Base-by-base conservation (phyloP, 2,329 filamentous ascomycete species). In the Pyrenophora teres region DNA sequence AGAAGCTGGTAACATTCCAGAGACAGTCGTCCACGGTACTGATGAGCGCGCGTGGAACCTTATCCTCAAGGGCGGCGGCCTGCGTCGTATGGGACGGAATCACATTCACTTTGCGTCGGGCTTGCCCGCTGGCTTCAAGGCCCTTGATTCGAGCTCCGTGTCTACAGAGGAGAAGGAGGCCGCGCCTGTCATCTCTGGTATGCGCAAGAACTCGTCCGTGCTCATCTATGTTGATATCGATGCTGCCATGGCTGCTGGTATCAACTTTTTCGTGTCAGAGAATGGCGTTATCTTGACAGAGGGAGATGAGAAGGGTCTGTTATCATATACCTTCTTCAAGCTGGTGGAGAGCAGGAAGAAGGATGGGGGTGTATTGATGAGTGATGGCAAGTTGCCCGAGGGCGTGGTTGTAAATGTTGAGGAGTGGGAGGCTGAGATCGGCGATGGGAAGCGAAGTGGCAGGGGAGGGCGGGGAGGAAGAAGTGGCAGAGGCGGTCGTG, bases 61-160 rank as follows among this genome's bases (percentile, higher is more conserved):
- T 9, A 97, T 99, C 54, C 73, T 92, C 9, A 79, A 80, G n/a
- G 80, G 83, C 0, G 92, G 92, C 4, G 92, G 93, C 0, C 76
- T 99, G 52, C 86, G 84, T 62, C 82, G 81, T 52, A 97, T 97
- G 94, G 80, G 79, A 0, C 77, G 94, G 46, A 95, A 89, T 57
- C 93, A 97, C 68, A 87, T 97, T 23, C 94, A 99, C 75, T 96
- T 94, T 70, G 89, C 90, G 2, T 84, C 85, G 5, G 91, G 90
- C 0, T 77, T 92, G 10, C 86, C 89, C 4, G 64, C 65, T 4
- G 76, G 75, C 0, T 78, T 80, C 62, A 70, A 60, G 27, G 30
- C 55, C 4, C 48, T 64, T 3, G 31, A 40, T 35, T 21, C 55
- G 0, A 27, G 46, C 3, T 41, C 52, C 45, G 69, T 69, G 45